Conservation (phyloP, 257 asterid genomes). For the Petrea volubilis region DNA sequence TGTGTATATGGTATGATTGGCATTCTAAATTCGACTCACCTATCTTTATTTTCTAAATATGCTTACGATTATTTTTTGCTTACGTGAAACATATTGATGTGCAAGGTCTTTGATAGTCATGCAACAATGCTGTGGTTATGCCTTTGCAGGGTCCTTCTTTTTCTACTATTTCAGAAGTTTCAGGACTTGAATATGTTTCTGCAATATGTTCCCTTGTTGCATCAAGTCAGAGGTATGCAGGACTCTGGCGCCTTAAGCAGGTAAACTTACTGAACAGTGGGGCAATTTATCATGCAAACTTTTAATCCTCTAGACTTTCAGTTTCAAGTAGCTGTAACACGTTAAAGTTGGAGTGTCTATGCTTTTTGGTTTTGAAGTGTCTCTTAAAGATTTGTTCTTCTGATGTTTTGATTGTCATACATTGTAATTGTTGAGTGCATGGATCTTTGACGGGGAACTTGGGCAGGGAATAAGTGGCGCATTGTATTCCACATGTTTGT, state of each 20-base stretch:
- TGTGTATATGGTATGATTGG: slow-evolving; percentile 61
- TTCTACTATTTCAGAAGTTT: slow-evolving; percentile 44
- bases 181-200: slow-evolving; percentile 46
- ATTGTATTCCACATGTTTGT: neutral
- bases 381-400: neutral
- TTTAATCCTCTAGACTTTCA: neutral
- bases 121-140: slow-evolving; percentile 16
- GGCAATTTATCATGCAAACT: neutral
- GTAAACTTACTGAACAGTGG: slow-evolving; percentile 32
- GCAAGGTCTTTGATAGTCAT: slow-evolving; percentile 15
- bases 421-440: slow-evolving; percentile 5
- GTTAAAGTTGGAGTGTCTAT: slow-evolving; percentile 1
- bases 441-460: neutral
- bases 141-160: slow-evolving; percentile 70
- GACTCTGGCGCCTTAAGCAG: slow-evolving; percentile 93
- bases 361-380: neutral
- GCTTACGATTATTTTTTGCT: slow-evolving; percentile 14
- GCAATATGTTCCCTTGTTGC: slow-evolving; percentile 76
- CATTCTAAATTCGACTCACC: slow-evolving; percentile 9
- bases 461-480: neutral
- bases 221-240: slow-evolving; percentile 71
- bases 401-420: slow-evolving; percentile 12
- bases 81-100: slow-evolving; percentile 17
- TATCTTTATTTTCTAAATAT: slow-evolving; percentile 3
- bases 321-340: neutral